Base-by-base conservation (phyloP, 1,284 basidiomycete species). In the Gomphus bonarii region DNA sequence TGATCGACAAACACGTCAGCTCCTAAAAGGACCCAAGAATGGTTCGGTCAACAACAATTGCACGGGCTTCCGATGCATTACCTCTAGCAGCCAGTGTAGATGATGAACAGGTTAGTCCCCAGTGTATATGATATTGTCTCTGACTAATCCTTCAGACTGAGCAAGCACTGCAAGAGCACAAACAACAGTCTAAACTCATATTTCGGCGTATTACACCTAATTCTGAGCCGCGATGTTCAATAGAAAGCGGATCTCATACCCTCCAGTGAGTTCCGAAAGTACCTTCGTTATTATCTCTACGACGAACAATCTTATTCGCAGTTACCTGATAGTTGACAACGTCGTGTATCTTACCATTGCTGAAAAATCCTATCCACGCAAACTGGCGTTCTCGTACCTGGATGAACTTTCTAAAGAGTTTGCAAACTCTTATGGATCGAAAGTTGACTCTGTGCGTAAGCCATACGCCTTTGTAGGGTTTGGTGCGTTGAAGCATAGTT, bases 391-490 rank as follows among this genome's bases (percentile, higher is more conserved):
- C 72, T 92, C 91, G 14, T 99, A 95, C 72, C 82, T 99, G 50
- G 95, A 98, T 65, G 95, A 99, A 72, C 78, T 99, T 36, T 90
- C 91, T 31, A 97, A 97, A 67, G 95, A 99, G 72, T 99, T 99
- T 67, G 79, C 84, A 47, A 80, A 80, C 54, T 88, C 86, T n/a
- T 95, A 95, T 69, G 91, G 89, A n/a, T 76, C 85, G 12, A 94
- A 92, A 71, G 88, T 95, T 10, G 91, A 93, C 63, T 77, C 77
- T 20, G 85, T 85, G 18, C 81, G 88, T 61, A 88, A 93, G 69
- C 94, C 94, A 28, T 97, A 97, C 69, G 93, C 94, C 28, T 97
- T 97, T 69, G 89, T 97, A 62, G 92, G 93, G 52, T 97, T 97
- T 67, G 92, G 92, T 93, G 65, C 64, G 86, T 74, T 28, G 8